Conservation (phyloP, 2,329 filamentous ascomycete genomes). For the Bertia moriformis region DNA sequence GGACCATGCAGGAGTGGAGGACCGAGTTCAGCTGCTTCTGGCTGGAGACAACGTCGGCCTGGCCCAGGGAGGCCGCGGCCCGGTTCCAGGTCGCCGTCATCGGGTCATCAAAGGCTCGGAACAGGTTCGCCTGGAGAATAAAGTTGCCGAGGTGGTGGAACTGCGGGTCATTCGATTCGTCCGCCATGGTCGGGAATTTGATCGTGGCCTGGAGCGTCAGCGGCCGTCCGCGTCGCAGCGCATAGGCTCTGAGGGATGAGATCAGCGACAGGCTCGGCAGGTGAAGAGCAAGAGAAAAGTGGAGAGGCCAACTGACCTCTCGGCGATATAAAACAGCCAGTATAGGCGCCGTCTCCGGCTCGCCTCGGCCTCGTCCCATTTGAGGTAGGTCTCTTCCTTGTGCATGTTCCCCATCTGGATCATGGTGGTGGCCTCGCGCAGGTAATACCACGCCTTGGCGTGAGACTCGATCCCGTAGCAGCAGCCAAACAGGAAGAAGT, state of each 20-base stretch:
- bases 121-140: slow-evolving; percentile 45
- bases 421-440: slow-evolving; percentile 64
- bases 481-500: slow-evolving; percentile 64
- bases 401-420: slow-evolving; percentile 44
- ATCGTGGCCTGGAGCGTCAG: slow-evolving; percentile 58
- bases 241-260: slow-evolving; percentile 39
- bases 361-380: slow-evolving; percentile 42
- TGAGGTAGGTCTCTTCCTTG: slow-evolving; percentile 46
- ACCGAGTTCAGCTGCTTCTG: slow-evolving; percentile 48
- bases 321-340: slow-evolving; percentile 59
- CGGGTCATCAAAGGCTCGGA: slow-evolving; percentile 49
- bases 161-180: slow-evolving; percentile 42
- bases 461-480: slow-evolving; percentile 60
- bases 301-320: slow-evolving; percentile 33
- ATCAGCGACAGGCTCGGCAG: background rate
- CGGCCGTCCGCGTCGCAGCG: slow-evolving; percentile 54
- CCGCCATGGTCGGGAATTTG: slow-evolving; percentile 45
- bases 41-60: slow-evolving; percentile 38
- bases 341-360: slow-evolving; percentile 53
- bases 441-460: slow-evolving; percentile 65
- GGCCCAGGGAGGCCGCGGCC: slow-evolving; percentile 38
- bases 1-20: slow-evolving; percentile 31
- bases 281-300: background rate
- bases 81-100: slow-evolving; percentile 56
- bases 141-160: slow-evolving; percentile 38